Evolutionary conservation across 441 rosid species (phyloP).

Genomic region (Breynia disticha): DNA sequence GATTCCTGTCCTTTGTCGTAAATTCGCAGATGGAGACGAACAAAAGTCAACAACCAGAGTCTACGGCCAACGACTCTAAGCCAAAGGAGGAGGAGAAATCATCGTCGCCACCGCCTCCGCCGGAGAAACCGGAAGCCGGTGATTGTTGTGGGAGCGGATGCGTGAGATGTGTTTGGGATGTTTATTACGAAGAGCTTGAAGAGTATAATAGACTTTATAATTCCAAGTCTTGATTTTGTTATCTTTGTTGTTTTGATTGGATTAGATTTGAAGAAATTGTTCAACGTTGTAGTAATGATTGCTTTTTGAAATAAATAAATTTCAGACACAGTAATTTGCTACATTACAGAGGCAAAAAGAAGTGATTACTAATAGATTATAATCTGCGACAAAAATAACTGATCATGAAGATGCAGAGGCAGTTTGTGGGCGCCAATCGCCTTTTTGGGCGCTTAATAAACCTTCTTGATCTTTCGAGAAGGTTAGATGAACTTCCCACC

Average conservation of each 20-base stretch:
- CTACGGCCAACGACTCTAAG: conserved; percentile 11
- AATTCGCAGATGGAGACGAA: conserved; percentile 25
- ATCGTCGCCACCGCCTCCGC: conserved; percentile 43
- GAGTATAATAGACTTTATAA: conserved; percentile 44
- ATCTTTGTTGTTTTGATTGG: neutral
- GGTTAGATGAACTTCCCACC: conserved; percentile 75
- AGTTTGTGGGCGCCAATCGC: conserved; percentile 66
- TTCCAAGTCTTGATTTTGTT: conserved; percentile 5
- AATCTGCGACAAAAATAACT: neutral
- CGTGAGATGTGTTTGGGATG: conserved; percentile 97
- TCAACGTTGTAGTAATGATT: too few species aligned
- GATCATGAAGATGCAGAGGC: conserved; percentile 28
- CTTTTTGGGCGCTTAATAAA: conserved; percentile 75
- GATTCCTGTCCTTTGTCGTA: neutral
- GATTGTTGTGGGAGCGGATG: conserved; percentile 97
- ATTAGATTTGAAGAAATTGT: too few species aligned
- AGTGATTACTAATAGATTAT: neutral
- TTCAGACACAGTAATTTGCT: neutral
- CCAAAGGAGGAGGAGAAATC: conserved; percentile 6
- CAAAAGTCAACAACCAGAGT: conserved; percentile 6
- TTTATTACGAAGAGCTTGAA: conserved; percentile 79
- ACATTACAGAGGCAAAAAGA: neutral
- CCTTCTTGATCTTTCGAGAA: conserved; percentile 75
- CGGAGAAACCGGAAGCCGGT: conserved; percentile 87
- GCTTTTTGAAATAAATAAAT: too few species aligned